phyloP scores from a whole-genome alignment of 768 basidiomycete genomes.

The Lactarius akahatsu region DNA sequence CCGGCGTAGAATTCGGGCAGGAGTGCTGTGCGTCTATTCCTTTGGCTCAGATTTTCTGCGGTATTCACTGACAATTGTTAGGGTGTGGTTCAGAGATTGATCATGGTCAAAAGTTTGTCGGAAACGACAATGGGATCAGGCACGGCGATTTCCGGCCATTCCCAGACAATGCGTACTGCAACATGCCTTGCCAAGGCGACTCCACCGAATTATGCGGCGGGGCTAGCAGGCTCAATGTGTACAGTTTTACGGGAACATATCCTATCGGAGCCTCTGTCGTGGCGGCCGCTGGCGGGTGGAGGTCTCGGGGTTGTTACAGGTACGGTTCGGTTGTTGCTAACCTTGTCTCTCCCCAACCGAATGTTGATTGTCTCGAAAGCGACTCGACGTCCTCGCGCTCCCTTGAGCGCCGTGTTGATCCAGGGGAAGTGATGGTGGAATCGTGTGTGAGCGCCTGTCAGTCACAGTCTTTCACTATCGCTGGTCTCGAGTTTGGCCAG shows the following conservation, averaged over 20 bases:
- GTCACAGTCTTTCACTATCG: too few relatives aligned
- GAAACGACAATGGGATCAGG: neutral
- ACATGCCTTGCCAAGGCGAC: too few relatives aligned
- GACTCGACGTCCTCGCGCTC: neutral
- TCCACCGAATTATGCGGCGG: neutral
- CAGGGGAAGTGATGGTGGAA: neutral
- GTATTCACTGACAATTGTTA: neutral
- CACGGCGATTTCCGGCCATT: neutral
- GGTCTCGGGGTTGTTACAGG: neutral
- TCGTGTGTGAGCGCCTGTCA: too few relatives aligned
- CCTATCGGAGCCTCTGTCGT: neutral
- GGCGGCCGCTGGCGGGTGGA: neutral
- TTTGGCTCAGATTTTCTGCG: neutral
- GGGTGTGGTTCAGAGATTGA: neutral
- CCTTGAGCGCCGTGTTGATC: neutral
- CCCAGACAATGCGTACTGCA: neutral
- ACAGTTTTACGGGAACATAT: neutral
- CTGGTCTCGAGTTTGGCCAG: too few relatives aligned
- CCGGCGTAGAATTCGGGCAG: constrained; percentile 64
- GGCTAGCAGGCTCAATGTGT: neutral
- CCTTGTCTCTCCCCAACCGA: neutral
- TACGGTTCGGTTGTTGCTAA: neutral
- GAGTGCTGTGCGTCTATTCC: constrained; percentile 61
- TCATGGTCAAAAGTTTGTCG: neutral
- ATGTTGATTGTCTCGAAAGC: neutral